Evolutionary conservation across 768 basidiomycete species (phyloP), one percentile per base, ranked within the genome.

Genomic region (Tephrocybe rancida): DNA sequence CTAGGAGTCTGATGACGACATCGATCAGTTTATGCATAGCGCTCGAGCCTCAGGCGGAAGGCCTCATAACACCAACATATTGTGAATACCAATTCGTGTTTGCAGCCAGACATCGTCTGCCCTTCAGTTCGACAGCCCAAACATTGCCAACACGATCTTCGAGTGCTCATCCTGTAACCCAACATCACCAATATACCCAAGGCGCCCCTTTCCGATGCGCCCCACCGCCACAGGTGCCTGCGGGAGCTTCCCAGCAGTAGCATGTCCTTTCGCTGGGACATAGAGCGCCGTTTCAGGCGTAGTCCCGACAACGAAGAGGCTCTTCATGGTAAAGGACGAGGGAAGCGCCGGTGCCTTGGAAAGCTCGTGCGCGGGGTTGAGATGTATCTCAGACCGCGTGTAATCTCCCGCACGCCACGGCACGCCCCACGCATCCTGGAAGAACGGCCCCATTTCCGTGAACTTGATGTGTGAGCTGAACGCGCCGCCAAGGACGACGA

Each of bases 121-220:
- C 32, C 37, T 25, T 46, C 30, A 51, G 16, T 27, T 26, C 18
- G 35, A 29, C 39, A 71, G 47, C 7, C 62, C 67, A 24, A 73
- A 57, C 69, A 75, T 68, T n/a, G 67, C 66, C 30, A 73, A 61
- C 16, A 73, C 32, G 34, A 69, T 59, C 4, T 57, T 63, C 11
- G 64, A 66, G 19, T 63, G 61, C 29, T 65, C 65, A 8, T 52
- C 49, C 22, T 66, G 67, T 14, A 64, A 61, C 43, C 65, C 66
- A 37, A 71, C 64, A 50, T 73, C 70, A 3, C 72, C 73, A 41
- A 74, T 65, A 44, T 70, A 75, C 0, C 71, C 72, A 1, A 75
- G 32, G 27, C 51, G 54, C 3, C 73, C 73, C 13, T 64, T 60
- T 5, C 66, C 70, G 16, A 69, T 48, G 8, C 43, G 57, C 0